These are phyloP conservation scores for Dactylellina drechsleri DNA, from an alignment of 2,329 filamentous ascomycete genomes.

Conservation along the genomic window DNA sequence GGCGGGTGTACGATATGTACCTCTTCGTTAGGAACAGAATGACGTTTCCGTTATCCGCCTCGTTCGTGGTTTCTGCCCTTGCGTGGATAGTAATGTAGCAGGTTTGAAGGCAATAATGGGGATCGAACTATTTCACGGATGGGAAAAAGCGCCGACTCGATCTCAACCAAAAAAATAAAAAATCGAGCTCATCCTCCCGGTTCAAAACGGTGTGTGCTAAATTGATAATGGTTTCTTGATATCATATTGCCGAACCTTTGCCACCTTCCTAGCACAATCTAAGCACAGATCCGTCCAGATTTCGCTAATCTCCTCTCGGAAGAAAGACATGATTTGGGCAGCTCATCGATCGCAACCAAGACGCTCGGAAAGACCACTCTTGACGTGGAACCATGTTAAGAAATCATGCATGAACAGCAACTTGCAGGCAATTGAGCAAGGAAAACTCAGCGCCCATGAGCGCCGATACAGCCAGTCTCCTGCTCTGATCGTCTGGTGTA, in stretches of 20 bases:
- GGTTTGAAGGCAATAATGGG: too few relatives aligned
- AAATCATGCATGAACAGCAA: conserved; percentile 27
- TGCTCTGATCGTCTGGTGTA: conserved; percentile 43
- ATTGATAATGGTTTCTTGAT: neutral
- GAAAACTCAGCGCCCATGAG: conserved; percentile 28
- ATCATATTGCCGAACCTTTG: neutral
- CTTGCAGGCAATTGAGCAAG: conserved; percentile 27
- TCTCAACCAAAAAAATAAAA: conserved; percentile 13
- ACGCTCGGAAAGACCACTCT: conserved; percentile 8
- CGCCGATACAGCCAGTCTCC: conserved; percentile 13
- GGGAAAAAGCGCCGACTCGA: conserved; percentile 45
- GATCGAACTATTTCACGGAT: conserved; percentile 4
- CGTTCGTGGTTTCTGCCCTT: too few relatives aligned
- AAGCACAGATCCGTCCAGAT: conserved; percentile 34
- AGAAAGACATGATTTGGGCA: conserved; percentile 29
- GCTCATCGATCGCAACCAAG: conserved; percentile 20
- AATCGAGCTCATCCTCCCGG: conserved; percentile 11
- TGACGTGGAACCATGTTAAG: conserved; percentile 21
- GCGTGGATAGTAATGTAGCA: too few relatives aligned
- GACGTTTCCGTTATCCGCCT: neutral
- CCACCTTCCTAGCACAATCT: conserved; percentile 46
- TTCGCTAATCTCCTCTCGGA: conserved; percentile 51
- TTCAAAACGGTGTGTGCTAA: neutral
- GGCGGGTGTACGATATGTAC: neutral
- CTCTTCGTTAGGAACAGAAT: neutral